Evolutionary conservation across 2,329 filamentous ascomycete genomes (phyloP).

Genomic region (Nemania sp.): DNA sequence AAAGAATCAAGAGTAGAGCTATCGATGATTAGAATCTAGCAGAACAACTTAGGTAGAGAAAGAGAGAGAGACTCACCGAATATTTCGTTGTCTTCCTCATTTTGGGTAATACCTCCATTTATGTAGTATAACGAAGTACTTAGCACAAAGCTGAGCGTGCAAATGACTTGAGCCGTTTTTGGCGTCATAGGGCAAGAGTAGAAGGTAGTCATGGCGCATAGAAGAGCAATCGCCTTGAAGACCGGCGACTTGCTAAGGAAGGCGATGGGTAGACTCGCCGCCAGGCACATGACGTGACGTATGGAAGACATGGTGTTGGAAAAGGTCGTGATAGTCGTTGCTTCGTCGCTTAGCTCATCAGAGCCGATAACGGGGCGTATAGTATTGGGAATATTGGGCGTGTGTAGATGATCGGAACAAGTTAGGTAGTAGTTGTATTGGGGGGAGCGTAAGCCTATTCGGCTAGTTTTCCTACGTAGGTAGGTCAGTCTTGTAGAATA

Average conservation of each 20-base stretch:
- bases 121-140: slow-evolving; percentile 34
- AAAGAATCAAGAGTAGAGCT: slow-evolving; percentile 34
- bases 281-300: slow-evolving; percentile 30
- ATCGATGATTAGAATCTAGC: slow-evolving; percentile 32
- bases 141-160: slow-evolving; percentile 33
- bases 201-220: slow-evolving; percentile 33
- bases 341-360: slow-evolving; percentile 32
- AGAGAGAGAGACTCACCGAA: slow-evolving; percentile 32
- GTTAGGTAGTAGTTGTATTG: too few relatives aligned
- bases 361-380: slow-evolving; percentile 31
- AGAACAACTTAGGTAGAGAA: slow-evolving; percentile 28
- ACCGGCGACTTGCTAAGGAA: slow-evolving; percentile 33
- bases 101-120: slow-evolving; percentile 32
- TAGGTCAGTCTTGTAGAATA: too few relatives aligned
- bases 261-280: slow-evolving; percentile 32
- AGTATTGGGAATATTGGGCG: slow-evolving; percentile 27
- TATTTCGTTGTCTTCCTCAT: slow-evolving; percentile 34
- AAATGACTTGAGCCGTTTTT: slow-evolving; percentile 33
- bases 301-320: slow-evolving; percentile 31
- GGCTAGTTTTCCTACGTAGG: too few relatives aligned
- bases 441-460: too few relatives aligned
- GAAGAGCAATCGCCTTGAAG: slow-evolving; percentile 32
- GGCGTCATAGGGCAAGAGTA: slow-evolving; percentile 32
- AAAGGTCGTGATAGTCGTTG: slow-evolving; percentile 34
- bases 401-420: slow-evolving; percentile 19